phyloP scores from a whole-genome alignment of 176 grass and related monocot species.

The Calamus simplicifolius region DNA sequence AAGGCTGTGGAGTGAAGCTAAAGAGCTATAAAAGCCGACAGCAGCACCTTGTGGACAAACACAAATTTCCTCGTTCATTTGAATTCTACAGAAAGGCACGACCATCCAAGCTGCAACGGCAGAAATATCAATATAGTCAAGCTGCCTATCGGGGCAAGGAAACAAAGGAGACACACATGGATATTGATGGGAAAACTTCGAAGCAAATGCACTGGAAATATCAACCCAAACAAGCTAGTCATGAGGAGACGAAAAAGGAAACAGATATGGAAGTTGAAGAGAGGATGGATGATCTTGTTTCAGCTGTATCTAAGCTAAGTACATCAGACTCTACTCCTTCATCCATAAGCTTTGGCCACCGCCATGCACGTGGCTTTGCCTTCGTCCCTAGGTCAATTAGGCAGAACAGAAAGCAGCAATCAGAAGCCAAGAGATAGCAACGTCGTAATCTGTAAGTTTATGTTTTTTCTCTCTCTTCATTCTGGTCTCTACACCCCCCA shows the following conservation, averaged over 20 bases:
- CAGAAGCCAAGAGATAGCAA: constrained; percentile 16
- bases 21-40: constrained; percentile 80
- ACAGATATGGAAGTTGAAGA: constrained; percentile 57
- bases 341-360: constrained; percentile 51
- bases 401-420: constrained; percentile 49
- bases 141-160: constrained; percentile 25
- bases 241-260: constrained; percentile 21
- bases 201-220: constrained; percentile 23
- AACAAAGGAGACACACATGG: constrained; percentile 34
- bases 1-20: constrained; percentile 69
- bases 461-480: too few relatives aligned
- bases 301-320: constrained; percentile 60
- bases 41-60: constrained; percentile 82
- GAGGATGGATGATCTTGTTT: constrained; percentile 54
- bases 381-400: constrained; percentile 67
- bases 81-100: constrained; percentile 81
- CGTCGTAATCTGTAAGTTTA: too few relatives aligned
- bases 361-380: constrained; percentile 47
- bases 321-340: constrained; percentile 36
- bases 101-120: constrained; percentile 55
- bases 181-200: constrained; percentile 37
- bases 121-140: constrained; percentile 49
- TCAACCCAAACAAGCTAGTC: constrained; percentile 25
- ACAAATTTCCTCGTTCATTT: constrained; percentile 72
- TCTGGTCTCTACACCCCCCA: too few relatives aligned